Percentiles rank a stretch among this genome's conserved stretches.
Evolutionary conservation across 495 filamentous ascomycete species (phyloP).

Genomic region (Aspergillus haitiensis): DNA sequence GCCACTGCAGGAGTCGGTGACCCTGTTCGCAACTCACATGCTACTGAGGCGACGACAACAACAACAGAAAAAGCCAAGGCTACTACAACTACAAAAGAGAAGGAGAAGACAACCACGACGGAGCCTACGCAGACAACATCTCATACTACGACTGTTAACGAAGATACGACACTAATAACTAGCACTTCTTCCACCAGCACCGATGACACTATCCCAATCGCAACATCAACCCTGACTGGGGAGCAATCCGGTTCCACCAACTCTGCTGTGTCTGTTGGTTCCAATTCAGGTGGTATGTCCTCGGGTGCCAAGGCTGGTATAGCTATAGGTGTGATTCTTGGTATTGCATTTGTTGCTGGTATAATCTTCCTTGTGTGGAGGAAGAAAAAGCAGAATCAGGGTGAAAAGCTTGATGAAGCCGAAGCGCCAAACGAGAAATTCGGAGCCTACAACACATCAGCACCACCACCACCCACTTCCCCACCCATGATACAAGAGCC

Average conservation of each 20-base stretch:
- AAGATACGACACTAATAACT: conserved; percentile 9
- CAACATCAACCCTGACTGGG: conserved; percentile 10
- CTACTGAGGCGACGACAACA: conserved; percentile 17
- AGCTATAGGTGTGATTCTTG: conserved; percentile 72
- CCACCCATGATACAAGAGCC: conserved; percentile 21
- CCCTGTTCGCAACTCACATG: conserved; percentile 21
- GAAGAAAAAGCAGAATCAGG: conserved; percentile 49
- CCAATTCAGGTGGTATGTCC: conserved; percentile 51
- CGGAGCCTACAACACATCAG: conserved; percentile 30
- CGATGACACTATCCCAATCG: conserved; percentile 21
- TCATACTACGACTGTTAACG: conserved; percentile 15
- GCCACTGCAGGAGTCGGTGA: conserved; percentile 19
- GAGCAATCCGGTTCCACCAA: conserved; percentile 20
- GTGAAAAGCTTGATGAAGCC: conserved; percentile 31
- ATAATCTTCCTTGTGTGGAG: conserved; percentile 65
- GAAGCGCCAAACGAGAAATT: conserved; percentile 61
- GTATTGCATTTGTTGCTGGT: conserved; percentile 59
- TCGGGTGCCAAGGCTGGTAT: conserved; percentile 79
- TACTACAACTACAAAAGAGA: conserved; percentile 28
- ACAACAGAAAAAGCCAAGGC: conserved; percentile 13
- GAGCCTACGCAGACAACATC: conserved; percentile 26
- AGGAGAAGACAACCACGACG: conserved; percentile 19
- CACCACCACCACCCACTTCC: conserved; percentile 36
- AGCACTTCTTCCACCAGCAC: conserved; percentile 27
- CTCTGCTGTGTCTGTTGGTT: conserved; percentile 25